Base-by-base conservation (phyloP, 2,329 filamentous ascomycete species). In the Alternaria triticina region DNA sequence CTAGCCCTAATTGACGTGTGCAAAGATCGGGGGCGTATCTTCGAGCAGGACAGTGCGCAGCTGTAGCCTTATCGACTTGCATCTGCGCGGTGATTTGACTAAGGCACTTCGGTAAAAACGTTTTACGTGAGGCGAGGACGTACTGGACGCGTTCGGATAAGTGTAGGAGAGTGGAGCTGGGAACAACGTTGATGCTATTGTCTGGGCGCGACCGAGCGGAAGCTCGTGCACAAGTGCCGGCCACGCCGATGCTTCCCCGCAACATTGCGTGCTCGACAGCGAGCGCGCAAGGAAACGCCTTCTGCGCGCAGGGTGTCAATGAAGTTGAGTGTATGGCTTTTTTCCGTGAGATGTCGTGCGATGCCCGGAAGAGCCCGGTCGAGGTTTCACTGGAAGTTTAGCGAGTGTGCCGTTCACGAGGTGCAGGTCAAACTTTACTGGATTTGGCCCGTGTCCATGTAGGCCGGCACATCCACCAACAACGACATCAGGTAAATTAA, bases 41-140 rank as follows among this genome's bases (percentile, higher is more conserved):
- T 61, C 66, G 65, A 71, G 54, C 66, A 64, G 64, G 64, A 68
- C 60, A 57, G 58, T 61, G 46, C 63, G 61, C 56, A 63, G 66
- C 65, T 62, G 68, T 73, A 69, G 70, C 54, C 74, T 79, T 79
- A 79, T 79, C 77, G 61, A 69, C 66, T 33, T 72, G 74, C 74
- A 70, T 72, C 55, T 17, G 49, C 36, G 17, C 49, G 33, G 54
- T 27, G 7, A 46, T 52, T 74, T 79, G 75, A 79, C 77, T 78
- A 79, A 79, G 71, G 64, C 55, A 61, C 54, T 72, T 75, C 69
- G 66, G 72, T 80, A 76, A 79, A 79, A 40, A 36, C 12, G 66
- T 68, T 66, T 70, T 70, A 74, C 67, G 68, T 70, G 63, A 68
- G 57, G 56, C 33, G 59, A 65, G 63, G 20, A 52, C 49, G 49